Conservation (phyloP, 129 eudicot genomes). For the Sambucus nigra region DNA sequence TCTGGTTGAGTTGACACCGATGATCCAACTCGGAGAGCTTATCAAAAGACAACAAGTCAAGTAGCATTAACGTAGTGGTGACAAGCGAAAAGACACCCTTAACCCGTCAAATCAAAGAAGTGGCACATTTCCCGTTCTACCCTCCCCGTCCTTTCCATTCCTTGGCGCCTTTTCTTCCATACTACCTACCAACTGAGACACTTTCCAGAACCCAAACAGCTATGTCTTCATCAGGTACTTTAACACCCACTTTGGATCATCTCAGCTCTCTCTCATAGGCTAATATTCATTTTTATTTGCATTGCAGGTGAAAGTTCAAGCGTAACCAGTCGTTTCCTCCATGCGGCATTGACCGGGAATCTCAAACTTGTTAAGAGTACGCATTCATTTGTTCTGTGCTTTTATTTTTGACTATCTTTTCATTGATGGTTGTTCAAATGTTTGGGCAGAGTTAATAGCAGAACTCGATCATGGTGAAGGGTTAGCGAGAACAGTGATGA, state of each 20-base stretch:
- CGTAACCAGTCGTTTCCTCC: background rate
- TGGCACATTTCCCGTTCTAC: too few relatives aligned
- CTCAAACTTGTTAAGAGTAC: slow-evolving; percentile 1
- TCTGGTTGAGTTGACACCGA: too few relatives aligned
- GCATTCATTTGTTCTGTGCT: background rate
- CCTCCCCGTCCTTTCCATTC: too few relatives aligned
- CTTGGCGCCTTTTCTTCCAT: too few relatives aligned
- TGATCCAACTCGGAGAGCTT: too few relatives aligned
- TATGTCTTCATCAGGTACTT: background rate
- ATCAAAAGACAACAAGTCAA: too few relatives aligned
- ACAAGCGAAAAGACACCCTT: too few relatives aligned
- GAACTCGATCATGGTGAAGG: slow-evolving; percentile 4
- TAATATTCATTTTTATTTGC: background rate
- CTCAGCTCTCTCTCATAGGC: background rate
- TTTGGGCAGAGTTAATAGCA: slow-evolving; percentile 1
- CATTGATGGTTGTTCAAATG: background rate
- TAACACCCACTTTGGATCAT: background rate
- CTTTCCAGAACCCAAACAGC: background rate
- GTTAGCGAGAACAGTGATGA: background rate
- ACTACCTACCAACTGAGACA: too few relatives aligned
- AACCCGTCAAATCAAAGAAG: too few relatives aligned
- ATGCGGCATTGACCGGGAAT: background rate
- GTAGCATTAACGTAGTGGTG: too few relatives aligned
- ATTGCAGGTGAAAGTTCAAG: background rate
- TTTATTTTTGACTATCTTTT: background rate